A percentile compares a stretch with the other conserved stretches of the same genome.
Conservation (phyloP, 1,284 basidiomycete species). For the Mycosarcoma maydis region DNA sequence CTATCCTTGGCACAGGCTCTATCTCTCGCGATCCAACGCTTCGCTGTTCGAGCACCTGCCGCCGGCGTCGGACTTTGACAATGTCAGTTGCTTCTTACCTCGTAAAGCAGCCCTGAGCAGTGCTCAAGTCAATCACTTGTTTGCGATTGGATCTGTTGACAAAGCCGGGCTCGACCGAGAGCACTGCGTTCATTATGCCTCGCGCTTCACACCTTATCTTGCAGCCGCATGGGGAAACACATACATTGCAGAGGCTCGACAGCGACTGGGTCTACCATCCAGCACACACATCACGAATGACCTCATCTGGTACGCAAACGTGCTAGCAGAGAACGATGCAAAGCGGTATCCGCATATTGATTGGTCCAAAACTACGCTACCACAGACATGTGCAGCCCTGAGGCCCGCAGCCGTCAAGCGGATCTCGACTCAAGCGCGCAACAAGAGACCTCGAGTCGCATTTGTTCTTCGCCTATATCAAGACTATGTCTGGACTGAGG, state of each 20-base stretch:
- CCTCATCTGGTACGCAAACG: slow-evolving; percentile 23
- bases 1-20: too few relatives aligned
- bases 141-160: too few relatives aligned
- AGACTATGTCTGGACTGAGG: slow-evolving; percentile 11
- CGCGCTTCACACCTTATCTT: slow-evolving; percentile 10
- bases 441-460: slow-evolving; percentile 4
- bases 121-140: too few relatives aligned
- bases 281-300: neutral
- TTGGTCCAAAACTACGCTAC: slow-evolving; percentile 6
- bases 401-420: too few relatives aligned
- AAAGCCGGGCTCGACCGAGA: neutral
- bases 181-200: slow-evolving; percentile 14
- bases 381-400: neutral
- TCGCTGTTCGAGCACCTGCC: too few relatives aligned
- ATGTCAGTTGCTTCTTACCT: too few relatives aligned
- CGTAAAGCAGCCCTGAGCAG: too few relatives aligned
- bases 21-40: too few relatives aligned
- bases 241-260: slow-evolving; percentile 10
- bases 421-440: too few relatives aligned
- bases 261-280: slow-evolving; percentile 2
- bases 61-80: too few relatives aligned
- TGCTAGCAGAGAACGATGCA: slow-evolving; percentile 14
- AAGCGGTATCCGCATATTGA: neutral
- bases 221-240: slow-evolving; percentile 11
- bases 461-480: slow-evolving; percentile 27